Conservation (phyloP, 805 yeast genomes). For the Myxozyma vanderwaltii region DNA sequence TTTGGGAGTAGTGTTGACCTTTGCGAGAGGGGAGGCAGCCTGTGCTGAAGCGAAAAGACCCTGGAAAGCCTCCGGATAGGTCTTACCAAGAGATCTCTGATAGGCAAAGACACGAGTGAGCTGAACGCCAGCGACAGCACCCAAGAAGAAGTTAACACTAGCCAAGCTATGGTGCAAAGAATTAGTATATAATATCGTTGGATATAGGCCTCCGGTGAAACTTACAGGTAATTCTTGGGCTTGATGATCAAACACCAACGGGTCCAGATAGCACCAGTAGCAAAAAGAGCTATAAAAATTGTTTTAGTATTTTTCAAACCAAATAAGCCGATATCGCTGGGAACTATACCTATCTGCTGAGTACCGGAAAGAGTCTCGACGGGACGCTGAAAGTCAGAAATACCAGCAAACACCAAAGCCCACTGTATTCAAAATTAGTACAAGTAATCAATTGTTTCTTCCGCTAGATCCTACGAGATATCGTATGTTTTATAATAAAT, state of each 20-base stretch:
- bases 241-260: constrained; percentile 94
- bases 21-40: constrained; percentile 5
- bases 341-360: constrained; percentile 56
- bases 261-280: constrained; percentile 96
- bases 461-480: neutral
- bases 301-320: no score
- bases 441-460: neutral
- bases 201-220: neutral
- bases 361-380: constrained; percentile 90
- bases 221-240: constrained; percentile 72
- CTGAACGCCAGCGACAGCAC: constrained; percentile 86
- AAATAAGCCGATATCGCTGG: no score
- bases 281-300: constrained; percentile 62
- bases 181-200: neutral
- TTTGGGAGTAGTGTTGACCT: constrained; percentile 12
- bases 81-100: constrained; percentile 26
- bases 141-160: constrained; percentile 90
- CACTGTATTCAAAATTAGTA: constrained; percentile 51
- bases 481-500: no score
- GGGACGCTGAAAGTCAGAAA: constrained; percentile 83
- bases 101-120: constrained; percentile 59
- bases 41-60: constrained; percentile 18
- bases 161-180: constrained; percentile 55
- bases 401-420: constrained; percentile 90
- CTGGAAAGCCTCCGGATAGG: constrained; percentile 31